phyloP scores from a whole-genome alignment of 2,329 filamentous ascomycete genomes.

The Canariomyces notabilis region DNA sequence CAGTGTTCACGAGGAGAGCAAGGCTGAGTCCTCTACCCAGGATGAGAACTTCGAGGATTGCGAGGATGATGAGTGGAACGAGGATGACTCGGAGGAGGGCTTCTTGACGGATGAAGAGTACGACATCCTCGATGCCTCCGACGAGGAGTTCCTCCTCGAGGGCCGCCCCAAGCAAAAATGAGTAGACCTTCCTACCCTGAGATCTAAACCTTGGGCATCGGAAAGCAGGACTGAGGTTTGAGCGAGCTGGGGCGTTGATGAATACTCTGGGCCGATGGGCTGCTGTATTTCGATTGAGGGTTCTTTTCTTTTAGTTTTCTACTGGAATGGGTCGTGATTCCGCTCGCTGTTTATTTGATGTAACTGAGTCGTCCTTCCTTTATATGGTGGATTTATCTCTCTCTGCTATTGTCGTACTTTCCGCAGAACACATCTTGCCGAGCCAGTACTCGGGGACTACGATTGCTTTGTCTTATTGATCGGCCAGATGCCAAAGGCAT shows the following conservation, averaged over 20 bases:
- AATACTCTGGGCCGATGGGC: not conserved
- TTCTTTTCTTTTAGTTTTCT: not conserved
- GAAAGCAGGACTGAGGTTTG: not conserved
- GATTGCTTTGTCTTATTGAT: not conserved
- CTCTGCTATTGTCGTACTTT: not conserved
- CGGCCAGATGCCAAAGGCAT: not conserved
- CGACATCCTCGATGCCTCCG: conserved; percentile 90
- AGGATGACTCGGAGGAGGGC: conserved; percentile 59
- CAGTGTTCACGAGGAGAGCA: conserved; percentile 63
- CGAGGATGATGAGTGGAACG: conserved; percentile 57
- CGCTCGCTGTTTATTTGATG: not conserved
- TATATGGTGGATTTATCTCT: not conserved
- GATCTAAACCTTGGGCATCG: not conserved
- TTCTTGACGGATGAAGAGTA: conserved; percentile 98
- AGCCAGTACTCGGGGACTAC: not conserved
- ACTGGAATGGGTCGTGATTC: not conserved
- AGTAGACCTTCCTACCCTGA: not conserved
- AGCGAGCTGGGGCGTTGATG: not conserved
- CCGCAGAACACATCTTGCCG: not conserved
- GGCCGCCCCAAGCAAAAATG: conserved; percentile 46
- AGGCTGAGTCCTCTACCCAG: conserved; percentile 38
- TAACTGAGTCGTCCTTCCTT: not conserved
- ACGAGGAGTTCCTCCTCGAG: conserved; percentile 67
- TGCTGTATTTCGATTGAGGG: not conserved
- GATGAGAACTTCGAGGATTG: conserved; percentile 52